Percentiles rank a stretch among this genome's conserved stretches.
Evolutionary conservation across 1,284 basidiomycete species (phyloP).

Genomic region (Phaffia rhodozyma): DNA sequence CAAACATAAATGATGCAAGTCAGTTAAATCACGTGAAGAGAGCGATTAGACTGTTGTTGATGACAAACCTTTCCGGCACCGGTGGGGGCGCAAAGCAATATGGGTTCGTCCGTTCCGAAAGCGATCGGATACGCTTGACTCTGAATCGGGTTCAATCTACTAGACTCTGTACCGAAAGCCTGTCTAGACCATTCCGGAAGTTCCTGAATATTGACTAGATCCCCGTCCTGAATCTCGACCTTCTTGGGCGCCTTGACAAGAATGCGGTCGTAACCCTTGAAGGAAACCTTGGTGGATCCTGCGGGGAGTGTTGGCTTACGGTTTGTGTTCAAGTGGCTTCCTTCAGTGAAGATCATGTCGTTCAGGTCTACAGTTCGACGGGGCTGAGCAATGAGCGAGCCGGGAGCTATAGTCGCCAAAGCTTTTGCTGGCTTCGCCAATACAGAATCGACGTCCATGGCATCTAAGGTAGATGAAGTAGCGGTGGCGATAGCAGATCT

Average conservation of each 20-base stretch:
- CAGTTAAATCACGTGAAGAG: neutral
- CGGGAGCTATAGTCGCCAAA: conserved; percentile 63
- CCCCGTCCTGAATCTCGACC: conserved; percentile 52
- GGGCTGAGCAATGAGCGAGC: conserved; percentile 67
- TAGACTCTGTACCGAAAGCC: conserved; percentile 53
- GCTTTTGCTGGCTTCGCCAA: conserved; percentile 16
- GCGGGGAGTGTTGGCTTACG: conserved; percentile 97
- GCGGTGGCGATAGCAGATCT: conserved; percentile 27
- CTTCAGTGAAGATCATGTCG: conserved; percentile 88
- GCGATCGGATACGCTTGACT: conserved; percentile 85
- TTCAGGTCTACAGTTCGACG: conserved; percentile 82
- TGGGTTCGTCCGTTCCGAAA: conserved; percentile 86
- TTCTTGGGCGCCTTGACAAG: conserved; percentile 91
- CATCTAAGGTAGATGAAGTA: conserved; percentile 40
- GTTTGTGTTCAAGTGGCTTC: conserved; percentile 93
- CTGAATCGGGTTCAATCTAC: conserved; percentile 75
- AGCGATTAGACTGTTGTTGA: too few relatives aligned
- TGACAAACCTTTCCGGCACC: conserved; percentile 91
- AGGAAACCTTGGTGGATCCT: conserved; percentile 90
- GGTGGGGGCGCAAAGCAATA: conserved; percentile 93
- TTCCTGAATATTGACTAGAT: conserved; percentile 59
- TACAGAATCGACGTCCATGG: conserved; percentile 61
- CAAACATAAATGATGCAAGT: neutral
- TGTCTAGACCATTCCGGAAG: conserved; percentile 79
- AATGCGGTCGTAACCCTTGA: conserved; percentile 97